Base-by-base conservation (phyloP, 108 stramenopile species). In the Poteriospumella lacustris region DNA sequence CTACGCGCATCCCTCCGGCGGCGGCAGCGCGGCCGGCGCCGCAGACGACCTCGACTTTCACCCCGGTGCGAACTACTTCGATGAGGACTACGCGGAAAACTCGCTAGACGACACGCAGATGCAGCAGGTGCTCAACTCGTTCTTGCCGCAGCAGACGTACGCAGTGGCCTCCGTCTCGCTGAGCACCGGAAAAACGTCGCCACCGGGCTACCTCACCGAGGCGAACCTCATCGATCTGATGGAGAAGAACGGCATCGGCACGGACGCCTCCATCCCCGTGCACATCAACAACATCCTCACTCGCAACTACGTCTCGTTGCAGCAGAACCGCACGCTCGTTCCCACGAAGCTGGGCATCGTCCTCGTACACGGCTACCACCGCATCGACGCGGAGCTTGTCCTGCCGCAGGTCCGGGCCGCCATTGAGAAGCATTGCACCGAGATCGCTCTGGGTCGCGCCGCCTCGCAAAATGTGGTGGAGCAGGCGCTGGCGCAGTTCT, bases 201-300 rank as follows among this genome's bases (percentile, higher is more conserved):
- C 91, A 42, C 92, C 94, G 29, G 88, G 88, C 2, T 91, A 91
- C 75, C 76, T 95, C 5, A 92, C 92, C 33, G 94, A 95, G 69
- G 89, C 88, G 12, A 92, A 93, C 68, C 81, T 95, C 72, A 95
- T 95, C 72, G 82, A 83, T 1, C 76, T 83, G 75, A 94, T 94
- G 93, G 93, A 94, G 75, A 80, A 84, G 33, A 82, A 91, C 68
- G 90, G 90, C 3, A 92, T 92, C 76, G 95, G 95, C 5, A 96
- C 95, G n/a, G 95, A 96, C 76, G 95, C 95, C 12, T 94, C 94
- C 15, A 96, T 94, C 75, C 68, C 88, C 33, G 78, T 81, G 0
- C 95, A 96, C 73, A 94, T 96, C 72, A 88, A 96, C 73, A 96
- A 96, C 62, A 90, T 96, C 68, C 76, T 85, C 38, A 92, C 91